These are phyloP conservation scores for Xerocomellus intermedius DNA, from an alignment of 768 basidiomycete species.

Conservation along the genomic window DNA sequence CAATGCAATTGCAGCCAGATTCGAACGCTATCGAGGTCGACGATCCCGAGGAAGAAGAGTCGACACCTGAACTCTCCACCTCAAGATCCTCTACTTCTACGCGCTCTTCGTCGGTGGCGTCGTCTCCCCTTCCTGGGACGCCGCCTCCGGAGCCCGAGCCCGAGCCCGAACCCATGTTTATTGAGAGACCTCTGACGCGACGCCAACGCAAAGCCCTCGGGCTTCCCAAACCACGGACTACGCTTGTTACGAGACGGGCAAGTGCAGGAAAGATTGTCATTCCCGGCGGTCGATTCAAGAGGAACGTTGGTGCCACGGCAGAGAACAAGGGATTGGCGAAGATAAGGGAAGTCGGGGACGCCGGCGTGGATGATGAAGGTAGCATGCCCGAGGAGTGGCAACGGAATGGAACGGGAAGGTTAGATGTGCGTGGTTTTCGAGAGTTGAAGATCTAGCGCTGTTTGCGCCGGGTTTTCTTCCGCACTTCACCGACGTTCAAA, in stretches of 20 bases:
- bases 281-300: conserved; percentile 56
- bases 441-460: conserved; percentile 63
- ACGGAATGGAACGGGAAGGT: conserved; percentile 65
- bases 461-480: not conserved
- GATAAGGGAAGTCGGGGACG: conserved; percentile 22
- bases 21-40: conserved; percentile 25
- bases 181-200: conserved; percentile 51
- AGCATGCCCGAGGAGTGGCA: conserved; percentile 50
- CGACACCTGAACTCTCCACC: conserved; percentile 45
- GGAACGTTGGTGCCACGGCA: conserved; percentile 21
- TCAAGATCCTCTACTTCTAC: conserved; percentile 31
- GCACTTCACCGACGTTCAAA: not conserved
- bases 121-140: conserved; percentile 39
- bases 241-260: conserved; percentile 26
- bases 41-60: conserved; percentile 31
- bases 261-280: conserved; percentile 59
- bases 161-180: conserved; percentile 1
- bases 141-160: conserved; percentile 29
- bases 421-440: conserved; percentile 76
- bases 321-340: conserved; percentile 13
- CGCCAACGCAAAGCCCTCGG: conserved; percentile 69
- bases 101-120: conserved; percentile 31
- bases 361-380: conserved; percentile 34
- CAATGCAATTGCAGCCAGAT: conserved; percentile 12
- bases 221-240: conserved; percentile 53